Percentiles rank a stretch among this genome's conserved stretches.
Conservation (phyloP, 352 stramenopile genomes). For the Phytophthora palmivora region DNA sequence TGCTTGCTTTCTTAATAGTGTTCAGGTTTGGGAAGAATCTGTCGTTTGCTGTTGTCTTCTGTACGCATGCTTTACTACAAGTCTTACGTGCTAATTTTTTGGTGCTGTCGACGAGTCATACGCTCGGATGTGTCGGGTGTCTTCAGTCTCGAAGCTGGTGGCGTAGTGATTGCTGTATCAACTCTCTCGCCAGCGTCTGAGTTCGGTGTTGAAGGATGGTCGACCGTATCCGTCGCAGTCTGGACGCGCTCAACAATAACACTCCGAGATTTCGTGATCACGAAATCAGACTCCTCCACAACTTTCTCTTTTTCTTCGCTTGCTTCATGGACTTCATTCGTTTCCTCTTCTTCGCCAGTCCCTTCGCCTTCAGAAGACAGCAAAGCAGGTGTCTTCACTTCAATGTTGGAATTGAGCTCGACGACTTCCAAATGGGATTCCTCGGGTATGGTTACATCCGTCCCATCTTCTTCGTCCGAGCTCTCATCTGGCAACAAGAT, state of each 20-base stretch:
- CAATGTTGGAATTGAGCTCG: conserved; percentile 7
- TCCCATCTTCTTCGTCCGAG: conserved; percentile 28
- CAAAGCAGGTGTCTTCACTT: conserved; percentile 10
- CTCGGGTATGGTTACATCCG: background rate
- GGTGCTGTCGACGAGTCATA: conserved; percentile 13
- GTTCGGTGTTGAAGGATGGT: conserved; percentile 10
- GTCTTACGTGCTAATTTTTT: conserved; percentile 19
- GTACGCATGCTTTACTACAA: conserved; percentile 19
- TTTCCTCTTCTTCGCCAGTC: conserved; percentile 15
- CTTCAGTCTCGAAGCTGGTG: conserved; percentile 8
- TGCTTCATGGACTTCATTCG: conserved; percentile 5
- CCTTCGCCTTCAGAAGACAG: conserved; percentile 16
- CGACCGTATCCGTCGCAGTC: conserved; percentile 8
- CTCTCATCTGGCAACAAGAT: conserved; percentile 42
- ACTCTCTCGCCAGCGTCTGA: conserved; percentile 13
- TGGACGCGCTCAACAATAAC: conserved; percentile 7
- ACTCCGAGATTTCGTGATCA: conserved; percentile 4
- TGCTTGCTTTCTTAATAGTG: conserved; percentile 29
- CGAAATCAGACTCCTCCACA: background rate
- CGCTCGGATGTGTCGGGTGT: conserved; percentile 30
- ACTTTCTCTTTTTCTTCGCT: conserved; percentile 19
- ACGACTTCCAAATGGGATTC: conserved; percentile 26
- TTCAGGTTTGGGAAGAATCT: conserved; percentile 4
- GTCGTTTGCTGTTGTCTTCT: conserved; percentile 20
- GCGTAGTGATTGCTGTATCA: conserved; percentile 4